A percentile compares a stretch with the other conserved stretches of the same genome.
Conservation (phyloP, 192 early-diverging fungal genomes). For the Entomortierella parvispora region DNA sequence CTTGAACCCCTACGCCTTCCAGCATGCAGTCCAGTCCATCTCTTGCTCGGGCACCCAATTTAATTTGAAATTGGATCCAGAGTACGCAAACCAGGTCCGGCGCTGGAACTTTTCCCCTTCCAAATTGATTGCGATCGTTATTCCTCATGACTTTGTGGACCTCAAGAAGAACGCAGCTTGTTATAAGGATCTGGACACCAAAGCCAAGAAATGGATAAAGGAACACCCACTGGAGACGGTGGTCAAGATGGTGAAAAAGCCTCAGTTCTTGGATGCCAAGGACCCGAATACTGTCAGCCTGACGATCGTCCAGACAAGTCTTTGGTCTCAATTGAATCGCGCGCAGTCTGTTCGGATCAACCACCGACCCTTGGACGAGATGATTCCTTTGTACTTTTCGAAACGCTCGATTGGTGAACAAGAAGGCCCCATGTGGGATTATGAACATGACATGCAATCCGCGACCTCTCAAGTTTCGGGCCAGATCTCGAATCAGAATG, state of each 20-base stretch:
- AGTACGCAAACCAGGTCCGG: slow-evolving; percentile 13
- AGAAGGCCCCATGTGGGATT: slow-evolving; percentile 44
- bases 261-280: slow-evolving; percentile 11
- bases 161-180: slow-evolving; percentile 36
- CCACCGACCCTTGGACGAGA: slow-evolving; percentile 18
- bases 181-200: slow-evolving; percentile 1
- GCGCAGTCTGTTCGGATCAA: slow-evolving; percentile 23
- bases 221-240: slow-evolving; percentile 26
- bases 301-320: slow-evolving; percentile 19
- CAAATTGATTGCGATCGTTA: slow-evolving; percentile 22
- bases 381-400: slow-evolving; percentile 1
- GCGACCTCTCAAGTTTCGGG: slow-evolving; percentile 7
- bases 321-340: slow-evolving; percentile 48
- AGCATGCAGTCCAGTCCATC: slow-evolving; percentile 23
- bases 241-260: slow-evolving; percentile 42
- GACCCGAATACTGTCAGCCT: slow-evolving; percentile 13
- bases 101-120: slow-evolving; percentile 20
- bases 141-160: slow-evolving; percentile 40
- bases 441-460: slow-evolving; percentile 16
- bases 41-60: slow-evolving; percentile 19
- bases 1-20: slow-evolving; percentile 43
- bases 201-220: slow-evolving; percentile 8
- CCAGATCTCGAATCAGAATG: slow-evolving; percentile 3
- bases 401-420: slow-evolving; percentile 35
- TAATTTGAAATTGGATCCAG: slow-evolving; percentile 19